Evolutionary conservation across 257 asterid genomes (phyloP).

Genomic region (Anisodus acutangulus): DNA sequence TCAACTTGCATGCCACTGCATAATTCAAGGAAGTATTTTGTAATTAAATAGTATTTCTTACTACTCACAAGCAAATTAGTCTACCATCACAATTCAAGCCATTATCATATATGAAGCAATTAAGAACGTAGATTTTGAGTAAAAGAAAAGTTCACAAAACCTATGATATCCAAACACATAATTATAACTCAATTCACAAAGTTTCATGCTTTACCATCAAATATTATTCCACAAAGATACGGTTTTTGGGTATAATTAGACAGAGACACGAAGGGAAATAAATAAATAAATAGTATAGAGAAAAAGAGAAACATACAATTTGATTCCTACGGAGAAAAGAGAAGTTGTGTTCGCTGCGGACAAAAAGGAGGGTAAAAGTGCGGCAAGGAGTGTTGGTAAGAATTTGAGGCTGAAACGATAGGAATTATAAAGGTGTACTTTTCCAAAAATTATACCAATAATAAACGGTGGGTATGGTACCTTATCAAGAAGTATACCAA

Average conservation of each 20-base stretch:
- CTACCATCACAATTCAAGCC: neutral
- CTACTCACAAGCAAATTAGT: slow-evolving; percentile 8
- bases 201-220: neutral
- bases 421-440: neutral
- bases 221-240: neutral
- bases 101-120: neutral
- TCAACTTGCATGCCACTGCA: slow-evolving; percentile 21
- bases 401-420: slow-evolving; percentile 16
- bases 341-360: neutral
- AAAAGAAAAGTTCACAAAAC: neutral
- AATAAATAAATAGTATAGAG: neutral
- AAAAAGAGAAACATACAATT: neutral
- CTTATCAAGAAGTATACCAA: too few species aligned
- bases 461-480: too few species aligned
- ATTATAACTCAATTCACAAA: neutral
- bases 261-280: neutral
- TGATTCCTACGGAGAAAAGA: neutral
- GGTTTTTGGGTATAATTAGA: neutral
- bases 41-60: neutral
- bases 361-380: slow-evolving; percentile 7
- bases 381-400: neutral
- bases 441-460: too few species aligned
- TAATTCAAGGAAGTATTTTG: neutral
- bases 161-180: neutral
- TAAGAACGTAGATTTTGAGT: slow-evolving; percentile 3